Percentiles rank a stretch among this genome's conserved stretches.
phyloP scores from a whole-genome alignment of 2,329 filamentous ascomycete genomes.

The Dothidotthia symphoricarpi region DNA sequence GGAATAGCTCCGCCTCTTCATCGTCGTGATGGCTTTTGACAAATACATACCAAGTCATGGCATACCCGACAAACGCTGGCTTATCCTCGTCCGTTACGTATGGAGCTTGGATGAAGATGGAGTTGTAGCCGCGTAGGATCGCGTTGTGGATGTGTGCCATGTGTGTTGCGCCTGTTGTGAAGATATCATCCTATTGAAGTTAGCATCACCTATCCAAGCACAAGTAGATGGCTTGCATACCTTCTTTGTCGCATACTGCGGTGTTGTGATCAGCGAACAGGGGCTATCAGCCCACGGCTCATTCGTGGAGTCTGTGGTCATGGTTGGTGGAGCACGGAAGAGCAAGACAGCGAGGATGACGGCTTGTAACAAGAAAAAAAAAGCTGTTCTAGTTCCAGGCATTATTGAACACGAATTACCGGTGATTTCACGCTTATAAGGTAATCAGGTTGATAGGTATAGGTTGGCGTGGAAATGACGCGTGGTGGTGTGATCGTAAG shows the following conservation, averaged over 20 bases:
- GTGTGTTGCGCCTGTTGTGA: conserved; percentile 36
- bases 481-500: no score
- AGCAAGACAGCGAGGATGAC: conserved; percentile 10
- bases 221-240: conserved; percentile 7
- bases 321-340: conserved; percentile 8
- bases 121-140: conserved; percentile 43
- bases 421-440: no score
- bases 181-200: conserved; percentile 27
- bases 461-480: no score
- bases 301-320: conserved; percentile 4
- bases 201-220: neutral
- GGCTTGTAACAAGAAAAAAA: conserved; percentile 11
- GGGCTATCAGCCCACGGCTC: conserved; percentile 36
- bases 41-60: conserved; percentile 35
- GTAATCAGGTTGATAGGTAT: no score
- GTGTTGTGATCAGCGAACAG: conserved; percentile 27
- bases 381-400: no score
- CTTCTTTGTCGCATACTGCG: conserved; percentile 34
- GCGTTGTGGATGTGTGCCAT: conserved; percentile 45
- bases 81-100: conserved; percentile 32
- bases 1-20: conserved; percentile 39
- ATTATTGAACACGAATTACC: no score
- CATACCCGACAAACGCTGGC: conserved; percentile 39
- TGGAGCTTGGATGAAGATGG: conserved; percentile 42
- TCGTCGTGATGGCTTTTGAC: conserved; percentile 41